A percentile compares a stretch with the other conserved stretches of the same genome.
Conservation (phyloP, 1,139 yeast species). For the Taphrina flavorubra region DNA sequence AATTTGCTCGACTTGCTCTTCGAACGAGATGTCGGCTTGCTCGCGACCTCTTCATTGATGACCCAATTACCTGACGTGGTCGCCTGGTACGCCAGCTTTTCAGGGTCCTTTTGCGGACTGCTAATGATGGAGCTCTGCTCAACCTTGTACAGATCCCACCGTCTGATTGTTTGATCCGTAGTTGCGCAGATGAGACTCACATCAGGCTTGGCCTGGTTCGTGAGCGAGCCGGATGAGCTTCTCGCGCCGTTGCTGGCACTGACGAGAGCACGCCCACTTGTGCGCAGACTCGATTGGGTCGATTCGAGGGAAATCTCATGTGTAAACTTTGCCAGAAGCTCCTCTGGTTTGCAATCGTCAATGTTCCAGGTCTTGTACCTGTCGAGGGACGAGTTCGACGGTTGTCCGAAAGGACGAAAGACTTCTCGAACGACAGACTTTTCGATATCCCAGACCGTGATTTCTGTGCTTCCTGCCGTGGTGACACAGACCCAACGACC, state of each 20-base stretch:
- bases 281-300: slow-evolving; percentile 42
- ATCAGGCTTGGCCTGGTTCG: background rate
- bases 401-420: slow-evolving; percentile 18
- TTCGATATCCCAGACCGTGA: slow-evolving; percentile 79
- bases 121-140: slow-evolving; percentile 55
- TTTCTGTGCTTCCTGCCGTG: slow-evolving; percentile 63
- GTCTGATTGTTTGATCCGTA: slow-evolving; percentile 54
- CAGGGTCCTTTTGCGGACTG: slow-evolving; percentile 49
- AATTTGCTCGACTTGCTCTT: slow-evolving; percentile 47
- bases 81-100: slow-evolving; percentile 51
- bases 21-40: slow-evolving; percentile 51
- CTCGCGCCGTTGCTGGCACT: background rate
- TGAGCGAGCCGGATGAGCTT: background rate
- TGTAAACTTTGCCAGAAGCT: slow-evolving; percentile 6
- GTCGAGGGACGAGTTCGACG: background rate
- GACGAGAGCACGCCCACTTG: background rate
- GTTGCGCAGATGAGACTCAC: slow-evolving; percentile 53
- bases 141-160: slow-evolving; percentile 58
- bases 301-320: slow-evolving; percentile 19
- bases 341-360: slow-evolving; percentile 24
- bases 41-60: slow-evolving; percentile 14
- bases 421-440: slow-evolving; percentile 41
- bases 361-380: slow-evolving; percentile 13
- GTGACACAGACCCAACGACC: slow-evolving; percentile 60
- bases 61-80: slow-evolving; percentile 49